A percentile compares a stretch with the other conserved stretches of the same genome.
These are phyloP conservation scores for Collybia sp. DNA, from an alignment of 768 basidiomycete species.

Conservation along the genomic window DNA sequence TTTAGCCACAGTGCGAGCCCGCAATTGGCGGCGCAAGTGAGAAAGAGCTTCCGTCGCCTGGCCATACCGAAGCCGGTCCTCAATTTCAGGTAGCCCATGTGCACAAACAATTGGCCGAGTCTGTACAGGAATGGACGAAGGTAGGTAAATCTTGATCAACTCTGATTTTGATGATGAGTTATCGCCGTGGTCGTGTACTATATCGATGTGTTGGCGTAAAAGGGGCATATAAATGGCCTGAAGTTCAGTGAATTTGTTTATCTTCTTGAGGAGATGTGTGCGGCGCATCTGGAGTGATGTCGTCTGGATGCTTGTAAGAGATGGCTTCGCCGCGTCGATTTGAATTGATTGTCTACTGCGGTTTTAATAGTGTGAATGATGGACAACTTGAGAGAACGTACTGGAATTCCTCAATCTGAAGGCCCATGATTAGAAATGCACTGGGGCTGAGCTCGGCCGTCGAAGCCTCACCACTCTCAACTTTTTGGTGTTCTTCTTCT, in stretches of 20 bases:
- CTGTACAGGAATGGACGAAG: slow-evolving; percentile 9
- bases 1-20: slow-evolving; percentile 9
- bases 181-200: background rate
- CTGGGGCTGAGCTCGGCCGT: background rate
- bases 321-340: background rate
- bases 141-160: slow-evolving; percentile 9
- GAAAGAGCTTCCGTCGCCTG: slow-evolving; percentile 11
- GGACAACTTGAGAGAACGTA: background rate
- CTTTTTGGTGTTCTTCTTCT: slow-evolving; percentile 9
- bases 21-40: slow-evolving; percentile 12
- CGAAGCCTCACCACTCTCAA: background rate
- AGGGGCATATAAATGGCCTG: slow-evolving; percentile 9
- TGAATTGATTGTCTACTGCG: slow-evolving; percentile 1
- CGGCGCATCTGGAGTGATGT: slow-evolving; percentile 4
- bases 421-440: background rate
- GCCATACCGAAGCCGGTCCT: slow-evolving; percentile 13
- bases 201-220: background rate
- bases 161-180: background rate
- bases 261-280: slow-evolving; percentile 7
- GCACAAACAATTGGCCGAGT: slow-evolving; percentile 4
- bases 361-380: background rate
- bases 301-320: slow-evolving; percentile 1
- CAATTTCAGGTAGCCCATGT: slow-evolving; percentile 9
- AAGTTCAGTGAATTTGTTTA: slow-evolving; percentile 9
- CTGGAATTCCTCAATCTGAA: background rate